Evolutionary conservation across 2,329 filamentous ascomycete genomes (phyloP), one percentile per base, ranked within the genome.

Genomic region (Penicillium olsonii): DNA sequence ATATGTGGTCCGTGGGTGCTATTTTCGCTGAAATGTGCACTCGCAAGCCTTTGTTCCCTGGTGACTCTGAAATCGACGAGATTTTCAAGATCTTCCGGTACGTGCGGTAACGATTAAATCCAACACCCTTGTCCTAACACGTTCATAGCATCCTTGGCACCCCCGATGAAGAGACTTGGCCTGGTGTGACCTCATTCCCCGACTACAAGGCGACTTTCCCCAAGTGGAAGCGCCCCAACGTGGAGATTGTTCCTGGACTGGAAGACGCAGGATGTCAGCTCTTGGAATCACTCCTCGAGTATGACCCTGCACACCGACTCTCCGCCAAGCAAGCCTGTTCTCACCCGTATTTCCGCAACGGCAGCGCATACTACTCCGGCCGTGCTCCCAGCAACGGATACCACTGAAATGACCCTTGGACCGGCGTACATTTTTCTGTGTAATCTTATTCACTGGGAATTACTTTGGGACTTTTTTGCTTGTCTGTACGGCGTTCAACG

Each of bases 11-110:
- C 26, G 86, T 92, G 42, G 91, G 91, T 54, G 94, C 90, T 71
- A 96, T 96, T 72, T 95, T 96, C 70, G 91, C 92, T 9, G 91
- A 96, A 73, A 96, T 96, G 92, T 95, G 90, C 74, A 96, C 91
- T 2, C 84, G 90, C 64, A 95, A 95, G 75, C 90, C 91, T 5
- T 79, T 96, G 37, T 96, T 96, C 78, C 90, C 91, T 11, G 91
- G 91, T 50, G 91, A 96, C 69, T 94, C 89, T 5, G 90, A 95
- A 68, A 95, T 95, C 72, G 90, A 95, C 66, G 90, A 95, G 73
- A 95, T 95, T 67, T 95, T 95, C 80, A 94, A 92, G 76, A 95
- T 87, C 68, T 96, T 96, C 85, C 84, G 86, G 89, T 90, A 77
- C 18, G 56, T 63, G 79, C 43, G 19, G 19, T n/a, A n/a, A 11